A percentile compares a stretch with the other conserved stretches of the same genome.
phyloP scores from a whole-genome alignment of 2,329 filamentous ascomycete species.

The Talaromyces sp. region DNA sequence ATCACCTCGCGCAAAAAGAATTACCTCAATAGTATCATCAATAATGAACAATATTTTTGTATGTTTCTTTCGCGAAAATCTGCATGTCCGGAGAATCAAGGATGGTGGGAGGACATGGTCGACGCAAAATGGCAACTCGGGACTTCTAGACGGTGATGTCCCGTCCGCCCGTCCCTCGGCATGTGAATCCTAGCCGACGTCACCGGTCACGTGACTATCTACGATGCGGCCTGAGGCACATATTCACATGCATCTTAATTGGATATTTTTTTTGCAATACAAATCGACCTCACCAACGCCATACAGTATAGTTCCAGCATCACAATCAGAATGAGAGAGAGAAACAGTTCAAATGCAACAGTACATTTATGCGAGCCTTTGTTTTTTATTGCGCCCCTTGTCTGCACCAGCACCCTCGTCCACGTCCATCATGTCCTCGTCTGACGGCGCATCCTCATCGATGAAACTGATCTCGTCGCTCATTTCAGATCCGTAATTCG shows the following conservation, averaged over 20 bases:
- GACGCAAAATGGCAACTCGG: neutral
- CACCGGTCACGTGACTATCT: slow-evolving; percentile 3
- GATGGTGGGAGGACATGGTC: neutral
- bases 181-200: slow-evolving; percentile 8
- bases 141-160: neutral
- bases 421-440: slow-evolving; percentile 44
- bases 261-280: neutral
- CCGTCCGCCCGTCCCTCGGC: slow-evolving; percentile 3
- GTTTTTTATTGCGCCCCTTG: slow-evolving; percentile 8
- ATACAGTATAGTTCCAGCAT: neutral
- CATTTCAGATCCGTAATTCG: slow-evolving; percentile 5
- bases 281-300: slow-evolving; percentile 6
- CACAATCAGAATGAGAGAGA: neutral
- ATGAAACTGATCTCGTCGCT: slow-evolving; percentile 9
- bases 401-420: slow-evolving; percentile 20
- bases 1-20: neutral
- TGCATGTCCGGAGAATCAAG: neutral
- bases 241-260: neutral
- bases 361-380: neutral
- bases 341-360: neutral
- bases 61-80: neutral
- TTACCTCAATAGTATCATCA: neutral
- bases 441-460: slow-evolving; percentile 16
- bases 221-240: neutral
- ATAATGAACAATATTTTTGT: neutral